phyloP scores from a whole-genome alignment of 1,284 basidiomycete species.

The Sporisorium graminicola region DNA sequence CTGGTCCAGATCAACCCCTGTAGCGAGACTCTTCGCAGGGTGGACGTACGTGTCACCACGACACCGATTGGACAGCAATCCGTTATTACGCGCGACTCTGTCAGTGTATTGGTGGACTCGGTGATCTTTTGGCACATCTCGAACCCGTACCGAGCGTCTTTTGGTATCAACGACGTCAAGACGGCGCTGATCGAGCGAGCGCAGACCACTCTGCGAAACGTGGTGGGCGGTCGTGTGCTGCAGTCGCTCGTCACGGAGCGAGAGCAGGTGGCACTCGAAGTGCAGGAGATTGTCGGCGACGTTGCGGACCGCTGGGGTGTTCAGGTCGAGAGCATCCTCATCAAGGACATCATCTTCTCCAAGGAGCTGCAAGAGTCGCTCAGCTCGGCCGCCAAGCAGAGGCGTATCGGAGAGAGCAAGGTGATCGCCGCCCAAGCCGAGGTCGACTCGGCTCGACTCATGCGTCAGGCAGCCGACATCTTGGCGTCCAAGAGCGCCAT shows the following conservation, averaged over 20 bases:
- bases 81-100: slow-evolving; percentile 76
- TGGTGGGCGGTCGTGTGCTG: slow-evolving; percentile 83
- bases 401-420: slow-evolving; percentile 93
- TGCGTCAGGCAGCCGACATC: slow-evolving; percentile 79
- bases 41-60: slow-evolving; percentile 95
- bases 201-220: slow-evolving; percentile 93
- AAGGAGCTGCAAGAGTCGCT: slow-evolving; percentile 90
- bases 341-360: slow-evolving; percentile 88
- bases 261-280: slow-evolving; percentile 94
- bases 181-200: slow-evolving; percentile 90
- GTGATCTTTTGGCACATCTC: slow-evolving; percentile 85
- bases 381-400: slow-evolving; percentile 90
- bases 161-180: slow-evolving; percentile 88
- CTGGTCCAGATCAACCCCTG: slow-evolving; percentile 92
- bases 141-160: slow-evolving; percentile 78
- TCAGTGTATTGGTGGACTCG: slow-evolving; percentile 88
- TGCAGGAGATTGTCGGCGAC: slow-evolving; percentile 84
- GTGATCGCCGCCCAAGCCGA: slow-evolving; percentile 96
- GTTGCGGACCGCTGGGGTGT: slow-evolving; percentile 85
- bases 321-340: slow-evolving; percentile 88
- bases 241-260: slow-evolving; percentile 79
- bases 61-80: slow-evolving; percentile 85
- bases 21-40: slow-evolving; percentile 76
- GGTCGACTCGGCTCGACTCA: slow-evolving; percentile 91
- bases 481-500: slow-evolving; percentile 81